Conservation (phyloP, 805 yeast species). For the Wickerhamomyces alni region DNA sequence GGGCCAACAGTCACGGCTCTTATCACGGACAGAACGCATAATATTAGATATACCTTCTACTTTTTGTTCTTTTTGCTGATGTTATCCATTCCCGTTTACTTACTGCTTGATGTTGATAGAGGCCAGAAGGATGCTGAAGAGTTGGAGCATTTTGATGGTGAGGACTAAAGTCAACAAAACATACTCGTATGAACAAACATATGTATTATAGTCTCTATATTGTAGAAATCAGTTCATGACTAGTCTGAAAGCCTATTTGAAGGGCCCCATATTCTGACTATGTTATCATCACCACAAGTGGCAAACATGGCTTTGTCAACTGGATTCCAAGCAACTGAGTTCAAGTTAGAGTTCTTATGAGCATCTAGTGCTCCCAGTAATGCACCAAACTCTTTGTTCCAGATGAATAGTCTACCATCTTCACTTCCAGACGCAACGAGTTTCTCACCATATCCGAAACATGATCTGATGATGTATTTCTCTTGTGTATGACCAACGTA, state of each 20-base stretch:
- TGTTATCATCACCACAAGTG: slow-evolving; percentile 78
- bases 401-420: slow-evolving; percentile 69
- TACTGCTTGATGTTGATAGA: slow-evolving; percentile 49
- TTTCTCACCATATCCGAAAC: slow-evolving; percentile 69
- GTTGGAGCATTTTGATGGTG: slow-evolving; percentile 26
- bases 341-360: slow-evolving; percentile 55
- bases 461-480: slow-evolving; percentile 64
- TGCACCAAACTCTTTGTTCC: slow-evolving; percentile 72
- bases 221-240: no score
- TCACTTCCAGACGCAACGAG: slow-evolving; percentile 78
- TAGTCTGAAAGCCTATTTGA: neutral
- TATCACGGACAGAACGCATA: slow-evolving; percentile 66
- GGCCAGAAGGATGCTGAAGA: slow-evolving; percentile 51
- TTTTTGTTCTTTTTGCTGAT: slow-evolving; percentile 49
- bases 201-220: no score
- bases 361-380: slow-evolving; percentile 53
- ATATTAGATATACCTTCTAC: slow-evolving; percentile 68
- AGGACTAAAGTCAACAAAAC: neutral
- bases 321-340: slow-evolving; percentile 75
- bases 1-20: slow-evolving; percentile 74
- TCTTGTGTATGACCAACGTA: slow-evolving; percentile 70
- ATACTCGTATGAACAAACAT: no score
- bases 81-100: slow-evolving; percentile 52
- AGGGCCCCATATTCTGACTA: slow-evolving; percentile 64
- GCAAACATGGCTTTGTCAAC: slow-evolving; percentile 50